Evolutionary conservation across 2,329 filamentous ascomycete genomes (phyloP), one percentile per base, ranked within the genome.

Genomic region (Shiraia bambusicola): DNA sequence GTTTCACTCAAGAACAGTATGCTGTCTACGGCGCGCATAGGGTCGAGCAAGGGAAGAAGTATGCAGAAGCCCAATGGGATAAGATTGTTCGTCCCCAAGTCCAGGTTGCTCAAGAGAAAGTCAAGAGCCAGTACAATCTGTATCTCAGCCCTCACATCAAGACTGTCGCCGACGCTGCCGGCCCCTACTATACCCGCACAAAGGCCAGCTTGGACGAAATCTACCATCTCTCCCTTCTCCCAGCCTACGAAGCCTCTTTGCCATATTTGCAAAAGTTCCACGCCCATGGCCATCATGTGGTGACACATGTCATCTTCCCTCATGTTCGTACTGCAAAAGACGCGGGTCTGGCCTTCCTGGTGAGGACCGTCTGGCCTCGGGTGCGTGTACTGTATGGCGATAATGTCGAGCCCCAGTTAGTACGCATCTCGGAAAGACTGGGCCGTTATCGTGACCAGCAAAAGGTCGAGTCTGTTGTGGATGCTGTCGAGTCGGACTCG

Each of bases 371-470:
- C 12, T 93, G 88, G 85, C 92, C 92, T 2, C 84, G 86, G 51
- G 50, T 96, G 9, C 82, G 86, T 17, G 78, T 87, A 11, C 72
- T 96, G 4, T 97, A 97, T 61, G 81, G 84, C 9, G 84, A 95
- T 61, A 95, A 95, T 57, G 91, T 98, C 3, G 91, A 97, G 71
- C 94, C 94, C 11, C 94, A 98, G 69, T 78, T 98, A 11, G 81
- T 92, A 42, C 88, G 90, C 58, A 97, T 98, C 59, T 88, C 88
- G 10, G 87, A 96, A 72, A 84, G 91, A 32, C 79, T 98, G 9
- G 91, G 90, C 28, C 78, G 86, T 34, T 88, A 90, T 69, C 83
- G 77, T 51, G 77, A 80, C 56, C 81, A 81, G 14, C 81, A 80
- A 63, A 83, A 81, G 54, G 56, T 86, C 15, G 77, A 83, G 52